Evolutionary conservation across 2,329 filamentous ascomycete species (phyloP).

Genomic region (Coniosporium tulheliwenetii): DNA sequence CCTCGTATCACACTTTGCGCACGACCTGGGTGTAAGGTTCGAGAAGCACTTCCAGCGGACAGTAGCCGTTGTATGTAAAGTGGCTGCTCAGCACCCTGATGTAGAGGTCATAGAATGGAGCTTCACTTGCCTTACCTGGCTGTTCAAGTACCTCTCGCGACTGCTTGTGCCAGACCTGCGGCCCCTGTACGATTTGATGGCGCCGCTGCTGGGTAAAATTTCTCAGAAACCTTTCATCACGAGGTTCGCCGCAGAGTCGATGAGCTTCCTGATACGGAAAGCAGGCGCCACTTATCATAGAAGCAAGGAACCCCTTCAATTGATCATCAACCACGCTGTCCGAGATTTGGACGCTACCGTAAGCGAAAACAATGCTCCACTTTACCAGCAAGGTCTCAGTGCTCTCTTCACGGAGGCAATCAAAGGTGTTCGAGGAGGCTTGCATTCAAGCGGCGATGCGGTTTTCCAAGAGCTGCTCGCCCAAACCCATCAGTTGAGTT

Average conservation of each 20-base stretch:
- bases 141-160: constrained; percentile 92
- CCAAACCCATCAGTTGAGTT: constrained; percentile 9
- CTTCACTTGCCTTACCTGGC: constrained; percentile 82
- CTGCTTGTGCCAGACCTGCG: constrained; percentile 73
- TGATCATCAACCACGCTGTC: constrained; percentile 58
- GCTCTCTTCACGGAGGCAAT: constrained; percentile 76
- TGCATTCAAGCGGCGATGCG: constrained; percentile 41
- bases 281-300: constrained; percentile 64
- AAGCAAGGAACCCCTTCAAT: constrained; percentile 49
- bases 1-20: constrained; percentile 85
- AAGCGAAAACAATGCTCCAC: constrained; percentile 41
- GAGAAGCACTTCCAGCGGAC: constrained; percentile 73
- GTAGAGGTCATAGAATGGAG: constrained; percentile 95
- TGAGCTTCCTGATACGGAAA: constrained; percentile 88
- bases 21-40: constrained; percentile 75
- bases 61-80: constrained; percentile 57
- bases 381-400: constrained; percentile 83
- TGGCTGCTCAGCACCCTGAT: constrained; percentile 63
- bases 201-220: constrained; percentile 68
- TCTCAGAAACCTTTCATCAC: constrained; percentile 75
- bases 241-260: constrained; percentile 82
- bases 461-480: constrained; percentile 35
- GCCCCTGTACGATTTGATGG: constrained; percentile 70
- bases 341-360: constrained; percentile 45
- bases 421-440: constrained; percentile 41